Percentiles rank a stretch among this genome's conserved stretches.
Conservation (phyloP, 129 eudicot species). For the Arctium lappa region DNA sequence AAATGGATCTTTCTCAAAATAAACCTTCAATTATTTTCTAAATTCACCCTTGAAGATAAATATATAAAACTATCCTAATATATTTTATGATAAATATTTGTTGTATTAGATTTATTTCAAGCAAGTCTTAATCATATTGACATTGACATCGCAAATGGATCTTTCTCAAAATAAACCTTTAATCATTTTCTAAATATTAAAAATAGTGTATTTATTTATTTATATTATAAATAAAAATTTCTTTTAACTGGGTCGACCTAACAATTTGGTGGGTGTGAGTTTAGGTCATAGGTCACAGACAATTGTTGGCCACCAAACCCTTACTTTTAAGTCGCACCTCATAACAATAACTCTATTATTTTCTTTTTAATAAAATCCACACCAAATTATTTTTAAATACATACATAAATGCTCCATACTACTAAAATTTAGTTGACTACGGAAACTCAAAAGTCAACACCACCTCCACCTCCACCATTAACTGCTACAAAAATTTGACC, state of each 20-base stretch:
- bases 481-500: slow-evolving; percentile 5
- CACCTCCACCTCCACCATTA: neutral
- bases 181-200: neutral
- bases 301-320: slow-evolving; percentile 34
- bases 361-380: slow-evolving; percentile 14
- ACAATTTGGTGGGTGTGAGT: slow-evolving; percentile 21
- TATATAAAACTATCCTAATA: too few relatives aligned
- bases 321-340: slow-evolving; percentile 15
- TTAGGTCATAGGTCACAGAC: slow-evolving; percentile 28
- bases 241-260: slow-evolving; percentile 16
- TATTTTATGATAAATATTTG: neutral
- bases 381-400: slow-evolving; percentile 22
- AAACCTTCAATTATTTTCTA: neutral
- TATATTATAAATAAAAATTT: neutral
- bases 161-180: neutral
- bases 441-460: slow-evolving; percentile 5
- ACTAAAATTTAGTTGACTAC: slow-evolving; percentile 3
- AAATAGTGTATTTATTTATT: neutral
- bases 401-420: neutral
- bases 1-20: neutral
- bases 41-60: too few relatives aligned
- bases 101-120: too few relatives aligned
- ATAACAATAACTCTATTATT: neutral
- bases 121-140: neutral
- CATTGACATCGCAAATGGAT: neutral